Evolutionary conservation across 306 rosid species (phyloP).

Genomic region (Sindora glabra): DNA sequence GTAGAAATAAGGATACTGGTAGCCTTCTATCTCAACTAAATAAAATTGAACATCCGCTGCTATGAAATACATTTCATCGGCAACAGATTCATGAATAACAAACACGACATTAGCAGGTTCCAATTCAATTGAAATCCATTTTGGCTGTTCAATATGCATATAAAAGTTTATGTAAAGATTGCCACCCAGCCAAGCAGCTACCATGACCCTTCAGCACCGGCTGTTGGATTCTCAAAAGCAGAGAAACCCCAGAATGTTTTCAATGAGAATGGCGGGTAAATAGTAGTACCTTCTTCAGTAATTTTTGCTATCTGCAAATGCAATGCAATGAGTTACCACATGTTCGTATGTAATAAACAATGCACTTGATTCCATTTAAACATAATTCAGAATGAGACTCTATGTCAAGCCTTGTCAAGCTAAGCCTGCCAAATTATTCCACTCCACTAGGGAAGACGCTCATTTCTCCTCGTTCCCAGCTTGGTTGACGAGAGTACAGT

Average conservation of each 20-base stretch:
- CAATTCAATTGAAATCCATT: too few relatives aligned
- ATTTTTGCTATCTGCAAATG: conserved; percentile 51
- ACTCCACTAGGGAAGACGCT: neutral
- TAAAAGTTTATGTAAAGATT: too few relatives aligned
- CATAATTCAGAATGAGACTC: neutral
- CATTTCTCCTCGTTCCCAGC: neutral
- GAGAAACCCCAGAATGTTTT: conserved; percentile 67
- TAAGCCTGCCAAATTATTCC: neutral
- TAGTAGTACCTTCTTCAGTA: conserved; percentile 46
- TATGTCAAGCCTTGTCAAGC: neutral
- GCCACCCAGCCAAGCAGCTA: conserved; percentile 11
- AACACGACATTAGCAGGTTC: too few relatives aligned
- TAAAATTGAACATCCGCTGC: too few relatives aligned
- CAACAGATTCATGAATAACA: too few relatives aligned
- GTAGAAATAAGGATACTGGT: too few relatives aligned
- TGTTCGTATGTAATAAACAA: neutral
- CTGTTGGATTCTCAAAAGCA: conserved; percentile 49
- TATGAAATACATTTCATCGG: too few relatives aligned
- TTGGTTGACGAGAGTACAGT: neutral
- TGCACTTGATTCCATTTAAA: neutral
- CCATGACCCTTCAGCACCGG: conserved; percentile 64
- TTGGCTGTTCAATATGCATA: too few relatives aligned
- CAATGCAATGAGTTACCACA: neutral
- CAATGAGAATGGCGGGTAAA: conserved; percentile 50
- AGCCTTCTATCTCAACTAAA: too few relatives aligned